Evolutionary conservation across 164 flowering plant species (phyloP).

Genomic region (Liriodendron chinense): DNA sequence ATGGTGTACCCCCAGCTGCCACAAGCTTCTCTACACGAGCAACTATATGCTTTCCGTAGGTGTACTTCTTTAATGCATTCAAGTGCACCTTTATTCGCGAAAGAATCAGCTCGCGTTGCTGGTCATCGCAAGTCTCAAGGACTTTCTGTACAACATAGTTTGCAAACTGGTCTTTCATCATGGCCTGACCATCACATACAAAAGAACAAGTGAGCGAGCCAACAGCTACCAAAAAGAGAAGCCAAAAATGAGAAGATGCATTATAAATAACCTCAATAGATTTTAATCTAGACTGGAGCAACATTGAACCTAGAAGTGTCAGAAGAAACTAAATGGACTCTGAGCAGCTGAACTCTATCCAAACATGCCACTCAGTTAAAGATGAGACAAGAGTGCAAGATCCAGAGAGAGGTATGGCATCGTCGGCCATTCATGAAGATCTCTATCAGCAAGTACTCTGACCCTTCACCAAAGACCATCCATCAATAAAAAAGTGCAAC

Average conservation of each 20-base stretch:
- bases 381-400: too few species aligned
- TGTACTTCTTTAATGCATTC: conserved; percentile 84
- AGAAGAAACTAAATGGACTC: too few species aligned
- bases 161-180: conserved; percentile 96
- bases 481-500: too few species aligned
- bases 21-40: conserved; percentile 96
- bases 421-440: too few species aligned
- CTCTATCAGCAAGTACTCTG: too few species aligned
- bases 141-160: conserved; percentile 95
- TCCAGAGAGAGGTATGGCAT: too few species aligned
- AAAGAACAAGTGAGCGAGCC: conserved; percentile 1
- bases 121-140: conserved; percentile 88
- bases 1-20: conserved; percentile 74
- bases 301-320: too few species aligned
- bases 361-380: too few species aligned
- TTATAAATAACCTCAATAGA: neutral
- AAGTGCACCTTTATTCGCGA: conserved; percentile 80
- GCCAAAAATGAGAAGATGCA: neutral
- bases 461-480: too few species aligned
- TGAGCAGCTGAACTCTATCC: too few species aligned
- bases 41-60: conserved; percentile 92
- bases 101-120: conserved; percentile 79
- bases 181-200: conserved; percentile 40
- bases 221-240: neutral
- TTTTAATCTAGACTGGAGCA: neutral